Conservation (phyloP, 2,329 filamentous ascomycete genomes). For the Phyllosticta citrichinensis region DNA sequence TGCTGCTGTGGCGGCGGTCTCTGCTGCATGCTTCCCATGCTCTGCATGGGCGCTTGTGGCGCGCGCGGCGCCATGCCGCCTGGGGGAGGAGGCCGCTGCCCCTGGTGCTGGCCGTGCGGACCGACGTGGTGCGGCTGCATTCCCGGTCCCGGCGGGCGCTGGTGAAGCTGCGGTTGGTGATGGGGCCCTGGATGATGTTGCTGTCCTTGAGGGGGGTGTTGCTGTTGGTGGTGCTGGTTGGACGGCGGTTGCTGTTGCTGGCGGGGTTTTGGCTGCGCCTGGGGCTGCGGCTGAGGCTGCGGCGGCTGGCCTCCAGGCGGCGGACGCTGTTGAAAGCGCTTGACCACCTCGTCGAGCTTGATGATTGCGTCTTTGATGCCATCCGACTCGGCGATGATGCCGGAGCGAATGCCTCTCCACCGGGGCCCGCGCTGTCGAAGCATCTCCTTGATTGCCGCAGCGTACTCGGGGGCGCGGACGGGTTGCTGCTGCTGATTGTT, state of each 20-base stretch:
- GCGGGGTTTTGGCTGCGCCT: neutral
- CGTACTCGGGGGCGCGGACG: slow-evolving; percentile 20
- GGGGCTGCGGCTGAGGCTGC: neutral
- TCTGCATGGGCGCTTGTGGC: neutral
- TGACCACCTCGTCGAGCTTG: slow-evolving; percentile 28
- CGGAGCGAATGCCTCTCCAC: slow-evolving; percentile 30
- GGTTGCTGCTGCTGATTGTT: slow-evolving; percentile 15
- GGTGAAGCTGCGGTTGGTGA: neutral
- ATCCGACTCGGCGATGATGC: slow-evolving; percentile 26
- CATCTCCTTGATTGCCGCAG: slow-evolving; percentile 23
- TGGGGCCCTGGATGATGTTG: neutral
- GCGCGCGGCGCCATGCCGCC: neutral
- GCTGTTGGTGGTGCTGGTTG: neutral
- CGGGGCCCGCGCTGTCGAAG: slow-evolving; percentile 20
- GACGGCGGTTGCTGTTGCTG: neutral
- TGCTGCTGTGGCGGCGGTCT: neutral
- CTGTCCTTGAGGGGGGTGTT: neutral
- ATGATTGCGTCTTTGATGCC: slow-evolving; percentile 27
- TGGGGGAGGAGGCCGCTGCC: neutral
- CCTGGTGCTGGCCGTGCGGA: neutral
- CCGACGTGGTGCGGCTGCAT: neutral
- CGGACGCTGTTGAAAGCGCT: slow-evolving; percentile 1
- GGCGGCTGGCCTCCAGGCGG: neutral
- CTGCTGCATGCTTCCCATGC: neutral
- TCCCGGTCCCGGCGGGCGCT: neutral